A percentile compares a stretch with the other conserved stretches of the same genome.
These are phyloP conservation scores for Aspergillus chevalieri DNA, from an alignment of 2,329 filamentous ascomycete species.

Conservation along the genomic window DNA sequence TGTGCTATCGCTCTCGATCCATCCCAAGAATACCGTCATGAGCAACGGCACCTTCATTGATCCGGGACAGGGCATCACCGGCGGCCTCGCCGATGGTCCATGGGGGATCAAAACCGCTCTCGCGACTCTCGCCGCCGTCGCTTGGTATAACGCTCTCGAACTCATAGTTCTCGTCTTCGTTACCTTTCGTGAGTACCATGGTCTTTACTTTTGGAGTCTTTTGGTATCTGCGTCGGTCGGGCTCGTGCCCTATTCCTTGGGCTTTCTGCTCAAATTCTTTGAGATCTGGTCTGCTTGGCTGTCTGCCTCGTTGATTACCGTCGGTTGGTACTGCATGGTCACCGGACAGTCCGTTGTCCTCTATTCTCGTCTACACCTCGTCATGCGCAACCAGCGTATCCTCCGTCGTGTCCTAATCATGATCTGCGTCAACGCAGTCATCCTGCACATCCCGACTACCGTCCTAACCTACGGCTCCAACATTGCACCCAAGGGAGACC, in stretches of 20 bases:
- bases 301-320: slow-evolving; percentile 37
- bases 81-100: slow-evolving; percentile 28
- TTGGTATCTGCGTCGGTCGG: slow-evolving; percentile 40
- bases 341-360: slow-evolving; percentile 46
- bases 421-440: slow-evolving; percentile 42
- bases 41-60: slow-evolving; percentile 10
- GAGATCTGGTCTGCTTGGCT: slow-evolving; percentile 30
- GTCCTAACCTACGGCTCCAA: slow-evolving; percentile 42
- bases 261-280: slow-evolving; percentile 46
- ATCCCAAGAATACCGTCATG: slow-evolving; percentile 15
- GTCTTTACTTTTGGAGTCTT: slow-evolving; percentile 48
- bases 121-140: slow-evolving; percentile 42
- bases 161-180: slow-evolving; percentile 44
- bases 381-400: slow-evolving; percentile 34
- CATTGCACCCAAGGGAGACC: slow-evolving; percentile 12
- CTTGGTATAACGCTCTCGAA: slow-evolving; percentile 48
- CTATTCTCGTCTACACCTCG: slow-evolving; percentile 46
- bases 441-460: slow-evolving; percentile 42
- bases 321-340: slow-evolving; percentile 46
- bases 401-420: slow-evolving; percentile 40
- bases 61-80: slow-evolving; percentile 33
- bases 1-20: not conserved
- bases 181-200: slow-evolving; percentile 42
- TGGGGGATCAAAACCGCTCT: slow-evolving; percentile 39
- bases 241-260: slow-evolving; percentile 41